Percentiles rank a stretch among this genome's conserved stretches.
These are phyloP conservation scores for Suillus americanus DNA, from an alignment of 768 basidiomycete genomes.

Conservation along the genomic window DNA sequence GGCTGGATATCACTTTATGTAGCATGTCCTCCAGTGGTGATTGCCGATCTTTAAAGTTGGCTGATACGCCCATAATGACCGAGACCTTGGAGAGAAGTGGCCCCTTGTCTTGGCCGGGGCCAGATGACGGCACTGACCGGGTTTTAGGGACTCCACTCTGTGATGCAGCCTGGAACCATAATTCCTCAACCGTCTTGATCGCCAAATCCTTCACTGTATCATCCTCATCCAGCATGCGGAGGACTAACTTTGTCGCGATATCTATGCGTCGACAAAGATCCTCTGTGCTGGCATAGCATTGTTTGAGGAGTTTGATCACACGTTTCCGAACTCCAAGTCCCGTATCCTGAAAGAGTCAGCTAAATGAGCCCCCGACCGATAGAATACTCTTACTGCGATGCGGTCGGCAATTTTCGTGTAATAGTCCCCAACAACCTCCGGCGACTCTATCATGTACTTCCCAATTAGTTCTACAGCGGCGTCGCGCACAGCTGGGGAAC, in stretches of 20 bases:
- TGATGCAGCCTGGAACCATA: conserved; percentile 68
- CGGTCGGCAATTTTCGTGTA: conserved; percentile 87
- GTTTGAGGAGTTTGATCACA: conserved; percentile 91
- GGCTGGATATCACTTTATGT: conserved; percentile 77
- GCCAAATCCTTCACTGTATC: conserved; percentile 94
- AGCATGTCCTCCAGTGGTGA: conserved; percentile 84
- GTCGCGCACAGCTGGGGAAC: conserved; percentile 92
- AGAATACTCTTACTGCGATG: conserved; percentile 67
- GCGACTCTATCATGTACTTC: conserved; percentile 92
- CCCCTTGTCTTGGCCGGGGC: conserved; percentile 48
- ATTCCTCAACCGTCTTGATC: conserved; percentile 83
- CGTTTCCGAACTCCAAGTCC: conserved; percentile 92
- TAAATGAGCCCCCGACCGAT: conserved; percentile 1
- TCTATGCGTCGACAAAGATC: conserved; percentile 66
- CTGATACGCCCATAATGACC: conserved; percentile 84
- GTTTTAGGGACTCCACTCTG: conserved; percentile 39
- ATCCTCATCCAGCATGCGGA: conserved; percentile 90
- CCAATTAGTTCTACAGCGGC: conserved; percentile 96
- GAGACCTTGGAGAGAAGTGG: conserved; percentile 63
- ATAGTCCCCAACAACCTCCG: conserved; percentile 87
- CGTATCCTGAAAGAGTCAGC: conserved; percentile 64
- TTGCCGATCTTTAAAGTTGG: conserved; percentile 79
- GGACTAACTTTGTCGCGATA: conserved; percentile 78
- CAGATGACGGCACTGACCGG: conserved; percentile 27
- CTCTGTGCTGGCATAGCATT: conserved; percentile 69